A percentile compares a stretch with the other conserved stretches of the same genome.
phyloP scores from a whole-genome alignment of 441 rosid genomes.

The Eruca vesicaria region DNA sequence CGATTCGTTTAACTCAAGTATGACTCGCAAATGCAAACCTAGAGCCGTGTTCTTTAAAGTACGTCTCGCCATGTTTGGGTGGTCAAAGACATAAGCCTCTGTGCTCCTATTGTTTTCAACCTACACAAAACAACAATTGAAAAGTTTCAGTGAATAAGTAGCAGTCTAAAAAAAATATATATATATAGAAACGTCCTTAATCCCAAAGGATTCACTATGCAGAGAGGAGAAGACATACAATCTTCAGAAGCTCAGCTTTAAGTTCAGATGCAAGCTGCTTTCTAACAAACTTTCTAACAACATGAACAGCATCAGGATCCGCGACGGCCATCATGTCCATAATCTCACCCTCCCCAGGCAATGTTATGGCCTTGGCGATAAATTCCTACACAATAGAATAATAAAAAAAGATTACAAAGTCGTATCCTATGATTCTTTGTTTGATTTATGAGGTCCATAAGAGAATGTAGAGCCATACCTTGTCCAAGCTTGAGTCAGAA shows the following conservation, averaged over 20 bases:
- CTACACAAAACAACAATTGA: constrained; percentile 35
- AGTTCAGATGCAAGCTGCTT: constrained; percentile 91
- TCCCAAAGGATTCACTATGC: not conserved
- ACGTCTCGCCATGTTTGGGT: constrained; percentile 81
- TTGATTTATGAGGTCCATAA: not conserved
- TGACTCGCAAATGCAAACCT: constrained; percentile 46
- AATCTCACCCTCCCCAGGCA: constrained; percentile 95
- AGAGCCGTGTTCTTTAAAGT: constrained; percentile 84
- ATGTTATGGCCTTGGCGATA: constrained; percentile 82
- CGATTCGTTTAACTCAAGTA: not conserved
- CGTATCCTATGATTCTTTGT: not conserved
- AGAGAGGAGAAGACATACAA: constrained; percentile 48
- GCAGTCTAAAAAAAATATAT: not conserved
- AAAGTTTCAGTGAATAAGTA: not conserved
- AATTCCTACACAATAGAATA: constrained; percentile 62
- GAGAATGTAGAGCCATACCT: constrained; percentile 44
- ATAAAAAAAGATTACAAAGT: not conserved
- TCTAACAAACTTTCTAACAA: constrained; percentile 78
- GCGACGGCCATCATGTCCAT: constrained; percentile 98
- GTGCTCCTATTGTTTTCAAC: constrained; percentile 75
- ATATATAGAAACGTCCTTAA: not conserved
- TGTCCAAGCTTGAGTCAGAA: constrained; percentile 71
- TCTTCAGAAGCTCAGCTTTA: constrained; percentile 66
- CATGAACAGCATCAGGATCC: constrained; percentile 96
- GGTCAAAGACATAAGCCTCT: constrained; percentile 73